Conservation (phyloP, 2,329 filamentous ascomycete species). For the Stagonosporopsis cucurbitacearum region DNA sequence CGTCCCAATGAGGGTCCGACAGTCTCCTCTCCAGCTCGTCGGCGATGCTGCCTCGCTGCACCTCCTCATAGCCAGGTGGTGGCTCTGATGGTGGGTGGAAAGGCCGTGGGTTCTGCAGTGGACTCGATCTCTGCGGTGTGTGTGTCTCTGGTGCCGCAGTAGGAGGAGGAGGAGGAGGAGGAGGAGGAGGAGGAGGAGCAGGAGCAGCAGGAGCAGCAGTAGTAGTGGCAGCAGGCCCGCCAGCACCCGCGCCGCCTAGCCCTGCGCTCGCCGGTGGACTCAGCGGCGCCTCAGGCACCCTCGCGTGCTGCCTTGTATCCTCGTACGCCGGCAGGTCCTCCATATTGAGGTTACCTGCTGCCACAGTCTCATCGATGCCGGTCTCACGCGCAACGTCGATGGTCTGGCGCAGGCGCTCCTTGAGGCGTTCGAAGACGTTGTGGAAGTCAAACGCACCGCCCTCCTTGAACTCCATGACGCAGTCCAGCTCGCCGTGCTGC, state of each 20-base stretch:
- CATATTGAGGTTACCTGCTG: conserved; percentile 69
- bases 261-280: conserved; percentile 26
- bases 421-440: conserved; percentile 79
- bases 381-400: conserved; percentile 75
- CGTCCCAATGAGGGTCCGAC: conserved; percentile 29
- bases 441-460: conserved; percentile 95
- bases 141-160: conserved; percentile 25
- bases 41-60: conserved; percentile 79
- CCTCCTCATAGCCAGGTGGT: conserved; percentile 90
- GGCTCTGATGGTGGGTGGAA: conserved; percentile 71
- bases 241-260: conserved; percentile 20
- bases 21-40: conserved; percentile 69
- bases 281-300: conserved; percentile 42
- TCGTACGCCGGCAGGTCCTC: conserved; percentile 92
- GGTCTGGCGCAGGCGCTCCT: conserved; percentile 81
- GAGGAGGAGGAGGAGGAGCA: too few species aligned
- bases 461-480: conserved; percentile 90
- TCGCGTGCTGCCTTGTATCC: conserved; percentile 56
- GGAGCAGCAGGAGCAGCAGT: neutral
- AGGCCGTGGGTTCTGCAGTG: conserved; percentile 35
- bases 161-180: too few species aligned
- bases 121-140: conserved; percentile 39
- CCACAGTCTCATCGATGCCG: conserved; percentile 58
- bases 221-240: conserved; percentile 26
- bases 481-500: conserved; percentile 73